Evolutionary conservation across 148 eudicot species (phyloP).

Genomic region (Vaccinium vitisidaea): DNA sequence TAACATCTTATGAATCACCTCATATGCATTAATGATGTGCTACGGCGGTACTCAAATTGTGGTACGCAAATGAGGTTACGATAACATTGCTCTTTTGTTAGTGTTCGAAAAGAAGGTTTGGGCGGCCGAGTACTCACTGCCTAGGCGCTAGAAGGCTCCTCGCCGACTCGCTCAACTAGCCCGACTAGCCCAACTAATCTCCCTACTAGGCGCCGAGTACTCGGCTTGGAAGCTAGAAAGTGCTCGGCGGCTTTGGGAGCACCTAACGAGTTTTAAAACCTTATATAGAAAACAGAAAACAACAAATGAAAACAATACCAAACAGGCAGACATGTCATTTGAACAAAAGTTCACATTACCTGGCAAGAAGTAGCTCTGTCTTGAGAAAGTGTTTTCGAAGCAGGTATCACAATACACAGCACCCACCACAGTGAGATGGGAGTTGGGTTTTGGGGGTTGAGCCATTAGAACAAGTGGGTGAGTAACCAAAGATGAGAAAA

Average conservation of each 20-base stretch:
- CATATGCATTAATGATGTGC: not conserved
- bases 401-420: slow-evolving; percentile 77
- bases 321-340: not conserved
- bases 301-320: not conserved
- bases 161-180: no score
- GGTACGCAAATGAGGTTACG: not conserved
- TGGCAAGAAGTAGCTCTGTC: slow-evolving; percentile 68
- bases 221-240: no score
- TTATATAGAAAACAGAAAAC: not conserved
- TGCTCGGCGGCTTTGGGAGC: no score
- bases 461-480: slow-evolving; percentile 26
- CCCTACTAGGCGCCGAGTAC: no score
- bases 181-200: no score
- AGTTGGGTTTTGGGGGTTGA: slow-evolving; percentile 26
- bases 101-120: not conserved
- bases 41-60: not conserved
- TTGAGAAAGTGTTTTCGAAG: slow-evolving; percentile 46
- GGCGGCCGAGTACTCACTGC: no score
- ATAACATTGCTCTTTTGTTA: not conserved
- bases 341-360: slow-evolving; percentile 31
- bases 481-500: slow-evolving; percentile 26
- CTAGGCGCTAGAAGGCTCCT: no score
- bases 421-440: slow-evolving; percentile 62
- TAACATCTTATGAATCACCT: not conserved
- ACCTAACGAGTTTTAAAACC: no score